A percentile compares a stretch with the other conserved stretches of the same genome.
These are phyloP conservation scores for Setomelanomma holmii DNA, from an alignment of 2,329 filamentous ascomycete species.

Conservation along the genomic window DNA sequence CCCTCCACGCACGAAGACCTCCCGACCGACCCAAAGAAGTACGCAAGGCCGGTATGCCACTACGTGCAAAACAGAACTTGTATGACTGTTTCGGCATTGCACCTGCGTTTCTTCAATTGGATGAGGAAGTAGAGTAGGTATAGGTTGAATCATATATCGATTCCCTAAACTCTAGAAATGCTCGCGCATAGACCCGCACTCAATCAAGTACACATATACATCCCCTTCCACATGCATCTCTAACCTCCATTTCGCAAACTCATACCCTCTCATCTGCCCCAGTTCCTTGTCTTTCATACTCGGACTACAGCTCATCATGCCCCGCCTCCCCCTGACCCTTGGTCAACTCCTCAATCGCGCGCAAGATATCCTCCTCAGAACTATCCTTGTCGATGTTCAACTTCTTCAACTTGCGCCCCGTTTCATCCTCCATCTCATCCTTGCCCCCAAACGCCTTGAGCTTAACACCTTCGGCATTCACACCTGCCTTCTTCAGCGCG, in stretches of 20 bases:
- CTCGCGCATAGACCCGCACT: neutral
- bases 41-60: too few species aligned
- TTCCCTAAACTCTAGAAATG: neutral
- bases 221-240: neutral
- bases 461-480: slow-evolving; percentile 37
- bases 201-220: neutral
- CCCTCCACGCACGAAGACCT: too few species aligned
- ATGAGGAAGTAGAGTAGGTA: too few species aligned
- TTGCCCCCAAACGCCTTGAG: slow-evolving; percentile 22
- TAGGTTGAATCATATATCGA: too few species aligned
- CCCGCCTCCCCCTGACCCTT: slow-evolving; percentile 20
- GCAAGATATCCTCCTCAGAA: slow-evolving; percentile 55
- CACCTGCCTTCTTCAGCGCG: slow-evolving; percentile 40
- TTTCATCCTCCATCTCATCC: slow-evolving; percentile 28
- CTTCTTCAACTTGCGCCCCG: slow-evolving; percentile 31
- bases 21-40: too few species aligned
- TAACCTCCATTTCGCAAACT: neutral
- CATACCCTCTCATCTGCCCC: neutral
- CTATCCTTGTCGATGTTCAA: slow-evolving; percentile 31
- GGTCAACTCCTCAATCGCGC: slow-evolving; percentile 55
- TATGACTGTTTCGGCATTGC: too few species aligned
- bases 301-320: slow-evolving; percentile 29
- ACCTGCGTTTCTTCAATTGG: too few species aligned
- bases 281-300: neutral
- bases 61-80: too few species aligned